Percentiles rank a stretch among this genome's conserved stretches.
Evolutionary conservation across 1,139 yeast species (phyloP).

Genomic region (Lodderomyces orthopsilosis): DNA sequence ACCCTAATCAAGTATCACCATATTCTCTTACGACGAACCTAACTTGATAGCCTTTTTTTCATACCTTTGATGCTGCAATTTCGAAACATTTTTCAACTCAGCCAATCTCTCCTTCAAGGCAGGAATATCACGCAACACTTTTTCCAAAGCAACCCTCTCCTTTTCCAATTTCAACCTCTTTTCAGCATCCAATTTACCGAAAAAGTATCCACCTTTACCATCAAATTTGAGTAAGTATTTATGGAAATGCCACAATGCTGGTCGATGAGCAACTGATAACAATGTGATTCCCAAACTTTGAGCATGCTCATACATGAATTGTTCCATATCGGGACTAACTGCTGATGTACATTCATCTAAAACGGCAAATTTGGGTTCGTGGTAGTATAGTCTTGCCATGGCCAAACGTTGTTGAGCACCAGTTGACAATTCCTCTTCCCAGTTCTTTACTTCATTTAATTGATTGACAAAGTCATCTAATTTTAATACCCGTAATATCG

Average conservation of each 20-base stretch:
- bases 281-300: constrained; percentile 77
- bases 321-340: constrained; percentile 88
- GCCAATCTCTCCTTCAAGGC: constrained; percentile 59
- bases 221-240: constrained; percentile 78
- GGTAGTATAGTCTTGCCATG: constrained; percentile 89
- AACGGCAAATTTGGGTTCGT: constrained; percentile 88
- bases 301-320: constrained; percentile 84
- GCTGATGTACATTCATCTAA: constrained; percentile 95
- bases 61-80: constrained; percentile 38
- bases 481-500: constrained; percentile 59
- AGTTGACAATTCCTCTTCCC: constrained; percentile 85
- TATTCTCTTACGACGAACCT: not conserved
- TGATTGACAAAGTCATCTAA: constrained; percentile 48
- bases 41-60: not conserved
- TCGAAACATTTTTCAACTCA: constrained; percentile 54
- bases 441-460: constrained; percentile 69
- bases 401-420: constrained; percentile 95
- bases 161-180: constrained; percentile 68
- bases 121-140: constrained; percentile 65
- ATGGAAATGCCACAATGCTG: constrained; percentile 93
- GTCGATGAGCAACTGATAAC: constrained; percentile 87
- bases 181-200: constrained; percentile 66
- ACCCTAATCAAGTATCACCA: not conserved
- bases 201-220: constrained; percentile 75
- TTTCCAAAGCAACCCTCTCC: constrained; percentile 64